Evolutionary conservation across 2,329 filamentous ascomycete species (phyloP).

Genomic region (Penicillium sp.): DNA sequence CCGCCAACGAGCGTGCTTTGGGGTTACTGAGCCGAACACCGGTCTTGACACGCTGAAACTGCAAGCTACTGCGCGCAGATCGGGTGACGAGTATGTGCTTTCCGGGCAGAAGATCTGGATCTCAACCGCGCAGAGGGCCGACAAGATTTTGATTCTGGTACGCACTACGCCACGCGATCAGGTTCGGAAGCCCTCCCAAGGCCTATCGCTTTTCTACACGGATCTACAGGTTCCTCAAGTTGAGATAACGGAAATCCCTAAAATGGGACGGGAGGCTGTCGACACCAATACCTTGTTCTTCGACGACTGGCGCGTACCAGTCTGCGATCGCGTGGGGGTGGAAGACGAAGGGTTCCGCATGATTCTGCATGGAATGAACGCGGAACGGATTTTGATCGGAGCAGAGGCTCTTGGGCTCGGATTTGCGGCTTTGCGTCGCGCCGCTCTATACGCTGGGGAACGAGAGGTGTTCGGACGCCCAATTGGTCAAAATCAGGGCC

Average conservation of each 20-base stretch:
- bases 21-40: conserved; percentile 24
- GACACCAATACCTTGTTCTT: conserved; percentile 49
- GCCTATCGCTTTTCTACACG: conserved; percentile 49
- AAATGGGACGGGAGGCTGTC: conserved; percentile 48
- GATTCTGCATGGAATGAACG: conserved; percentile 43
- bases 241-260: conserved; percentile 45
- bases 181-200: conserved; percentile 44
- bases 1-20: conserved; percentile 44
- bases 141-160: conserved; percentile 47
- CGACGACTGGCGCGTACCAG: conserved; percentile 45
- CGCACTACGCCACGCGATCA: conserved; percentile 44
- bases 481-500: conserved; percentile 57
- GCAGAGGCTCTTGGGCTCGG: conserved; percentile 47
- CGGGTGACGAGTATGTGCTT: conserved; percentile 39
- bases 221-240: conserved; percentile 40
- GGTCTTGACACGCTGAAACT: conserved; percentile 43
- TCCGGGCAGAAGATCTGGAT: conserved; percentile 49
- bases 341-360: conserved; percentile 49
- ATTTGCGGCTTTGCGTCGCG: conserved; percentile 45
- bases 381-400: conserved; percentile 38
- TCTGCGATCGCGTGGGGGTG: conserved; percentile 39
- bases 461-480: conserved; percentile 53
- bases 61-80: conserved; percentile 36
- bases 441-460: conserved; percentile 49
- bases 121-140: conserved; percentile 46